These are phyloP conservation scores for Fusarium sp. DNA, from an alignment of 2,329 filamentous ascomycete genomes.

Conservation along the genomic window DNA sequence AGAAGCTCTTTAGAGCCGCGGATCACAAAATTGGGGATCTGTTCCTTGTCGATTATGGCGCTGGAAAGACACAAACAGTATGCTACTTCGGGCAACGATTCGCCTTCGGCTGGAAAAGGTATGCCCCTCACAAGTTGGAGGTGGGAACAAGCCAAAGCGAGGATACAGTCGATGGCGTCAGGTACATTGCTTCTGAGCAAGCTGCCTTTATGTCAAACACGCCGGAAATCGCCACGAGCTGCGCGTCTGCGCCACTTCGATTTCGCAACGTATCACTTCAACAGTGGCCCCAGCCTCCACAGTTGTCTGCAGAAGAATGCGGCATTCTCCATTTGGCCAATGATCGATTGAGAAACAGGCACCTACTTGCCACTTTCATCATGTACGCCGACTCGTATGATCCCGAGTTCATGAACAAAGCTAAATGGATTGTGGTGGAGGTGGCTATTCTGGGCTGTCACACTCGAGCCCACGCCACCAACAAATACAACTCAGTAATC, in stretches of 20 bases:
- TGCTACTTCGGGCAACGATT: neutral
- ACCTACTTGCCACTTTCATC: neutral
- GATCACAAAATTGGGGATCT: neutral
- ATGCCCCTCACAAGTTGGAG: neutral
- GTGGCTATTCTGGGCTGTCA: neutral
- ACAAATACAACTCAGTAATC: accelerated
- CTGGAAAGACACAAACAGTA: neutral
- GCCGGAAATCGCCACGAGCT: neutral
- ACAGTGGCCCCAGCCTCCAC: neutral
- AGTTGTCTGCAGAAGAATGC: neutral
- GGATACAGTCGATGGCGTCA: accelerated
- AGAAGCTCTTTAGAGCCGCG: neutral
- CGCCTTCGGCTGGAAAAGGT: neutral
- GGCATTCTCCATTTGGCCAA: neutral
- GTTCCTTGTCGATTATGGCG: neutral
- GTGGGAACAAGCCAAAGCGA: neutral
- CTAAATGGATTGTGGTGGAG: neutral
- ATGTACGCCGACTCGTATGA: neutral
- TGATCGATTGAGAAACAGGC: neutral
- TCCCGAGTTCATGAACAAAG: neutral
- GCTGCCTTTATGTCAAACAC: neutral
- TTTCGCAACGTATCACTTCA: neutral
- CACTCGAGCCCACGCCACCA: too few species aligned
- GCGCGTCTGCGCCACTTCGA: neutral
- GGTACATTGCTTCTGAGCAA: neutral